Base-by-base conservation (phyloP, 495 filamentous ascomycete species). In the Podospora pseudoanserina region DNA sequence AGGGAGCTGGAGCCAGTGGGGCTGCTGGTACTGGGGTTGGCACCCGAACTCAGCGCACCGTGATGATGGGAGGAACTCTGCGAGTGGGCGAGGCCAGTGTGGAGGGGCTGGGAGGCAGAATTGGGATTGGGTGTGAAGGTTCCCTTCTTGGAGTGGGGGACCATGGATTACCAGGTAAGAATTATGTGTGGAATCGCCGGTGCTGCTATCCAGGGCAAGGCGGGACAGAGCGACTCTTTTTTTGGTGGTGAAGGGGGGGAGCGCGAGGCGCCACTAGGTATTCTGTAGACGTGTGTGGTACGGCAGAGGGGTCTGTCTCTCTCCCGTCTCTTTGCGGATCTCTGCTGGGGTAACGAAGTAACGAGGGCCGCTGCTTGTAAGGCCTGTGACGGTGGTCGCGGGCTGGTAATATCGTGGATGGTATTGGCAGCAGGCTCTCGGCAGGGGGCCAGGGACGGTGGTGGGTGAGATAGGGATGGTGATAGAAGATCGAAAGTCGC, bases 1-100 rank as follows among this genome's bases (percentile, higher is more conserved):
- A 92, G 80, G 72, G 83, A 83, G 69, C 72, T 92, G 67, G 87
- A 85, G 72, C 81, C 81, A 71, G 82, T 80, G 61, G 91, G 90
- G 73, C 80, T 91, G 79, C 79, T 89, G 69, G 82, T 90, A 76
- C 90, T 91, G 81, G 90, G 88, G 75, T 78, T 84, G 68, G 86
- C 85, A 74, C 77, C 81, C 79, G 83, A 82, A 80, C 83, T 86
- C 75, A 82, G 78, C 70, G 79, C 79, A 73, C 81, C 82, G 71
- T 82, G 72, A 70, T 85, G 83, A 70, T 85, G 83, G 65, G 84
- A 84, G 67, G 82, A 79, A 32, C 82, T 79, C 61, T 82, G 20
- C 5, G 27, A 84, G 71, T 85, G 80, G 71, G 76, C 76, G 65
- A 79, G 77, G 72, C 79, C 79, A 72, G 79, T 82, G 75, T 80